Percentiles rank a stretch among this genome's conserved stretches.
These are phyloP conservation scores for Emydomyces testavorans DNA, from an alignment of 2,329 filamentous ascomycete genomes.

Conservation along the genomic window DNA sequence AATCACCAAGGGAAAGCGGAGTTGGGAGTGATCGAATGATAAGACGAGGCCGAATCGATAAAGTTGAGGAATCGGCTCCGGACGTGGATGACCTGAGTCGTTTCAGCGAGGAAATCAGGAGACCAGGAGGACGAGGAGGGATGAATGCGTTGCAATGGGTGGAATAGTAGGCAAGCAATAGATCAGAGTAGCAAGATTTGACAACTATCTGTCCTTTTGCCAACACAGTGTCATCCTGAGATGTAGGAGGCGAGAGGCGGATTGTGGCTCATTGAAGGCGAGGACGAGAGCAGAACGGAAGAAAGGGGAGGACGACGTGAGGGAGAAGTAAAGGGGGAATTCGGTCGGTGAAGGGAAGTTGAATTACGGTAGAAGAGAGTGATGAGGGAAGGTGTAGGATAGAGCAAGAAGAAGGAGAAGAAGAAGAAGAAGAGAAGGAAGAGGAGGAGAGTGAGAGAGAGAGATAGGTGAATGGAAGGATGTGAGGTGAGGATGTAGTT, in stretches of 20 bases:
- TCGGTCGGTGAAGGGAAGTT: constrained; percentile 8
- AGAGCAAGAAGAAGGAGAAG: no score
- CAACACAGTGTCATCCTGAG: constrained; percentile 10
- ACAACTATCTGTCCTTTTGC: constrained; percentile 1
- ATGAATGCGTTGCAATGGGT: not conserved
- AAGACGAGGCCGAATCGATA: not conserved
- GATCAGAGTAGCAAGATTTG: constrained; percentile 8
- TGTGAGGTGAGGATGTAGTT: constrained; percentile 22
- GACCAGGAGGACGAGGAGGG: not conserved
- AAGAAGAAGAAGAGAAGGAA: constrained; percentile 24
- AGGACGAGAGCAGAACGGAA: constrained; percentile 22
- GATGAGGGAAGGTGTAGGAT: constrained; percentile 27
- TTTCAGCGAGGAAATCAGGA: not conserved
- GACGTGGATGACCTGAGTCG: not conserved
- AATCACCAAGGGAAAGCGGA: not conserved
- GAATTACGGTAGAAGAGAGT: constrained; percentile 18
- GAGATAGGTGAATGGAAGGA: constrained; percentile 16
- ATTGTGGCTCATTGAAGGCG: constrained; percentile 26
- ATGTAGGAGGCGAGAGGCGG: constrained; percentile 5
- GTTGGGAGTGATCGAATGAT: not conserved
- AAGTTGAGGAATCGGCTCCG: not conserved
- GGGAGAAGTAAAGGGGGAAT: constrained; percentile 1
- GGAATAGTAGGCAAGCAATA: not conserved
- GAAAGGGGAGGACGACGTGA: constrained; percentile 17
- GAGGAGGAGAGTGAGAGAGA: constrained; percentile 16